A percentile compares a stretch with the other conserved stretches of the same genome.
These are phyloP conservation scores for Toxoplasma gondii DNA, from an alignment of 169 alveolate species.

Conservation along the genomic window DNA sequence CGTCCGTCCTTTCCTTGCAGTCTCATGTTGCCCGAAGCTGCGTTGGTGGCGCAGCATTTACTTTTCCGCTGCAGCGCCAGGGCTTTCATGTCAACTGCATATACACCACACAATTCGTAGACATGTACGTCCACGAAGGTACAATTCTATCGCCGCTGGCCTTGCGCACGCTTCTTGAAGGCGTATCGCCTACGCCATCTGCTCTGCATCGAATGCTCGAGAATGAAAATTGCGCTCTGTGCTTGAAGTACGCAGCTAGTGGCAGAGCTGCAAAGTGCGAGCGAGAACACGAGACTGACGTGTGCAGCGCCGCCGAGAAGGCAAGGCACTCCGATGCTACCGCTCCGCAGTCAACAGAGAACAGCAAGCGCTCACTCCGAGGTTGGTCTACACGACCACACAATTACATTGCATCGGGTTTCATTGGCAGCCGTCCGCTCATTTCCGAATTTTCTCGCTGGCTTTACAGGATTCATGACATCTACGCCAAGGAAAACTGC, in stretches of 20 bases:
- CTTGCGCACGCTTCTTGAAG: slow-evolving; percentile 53
- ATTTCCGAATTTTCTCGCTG: slow-evolving; percentile 16
- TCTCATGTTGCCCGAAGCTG: slow-evolving; percentile 76
- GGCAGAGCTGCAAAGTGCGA: background rate
- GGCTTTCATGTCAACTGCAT: slow-evolving; percentile 76
- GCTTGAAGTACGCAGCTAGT: background rate
- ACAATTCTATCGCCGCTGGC: slow-evolving; percentile 65
- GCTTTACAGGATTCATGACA: background rate
- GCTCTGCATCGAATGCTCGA: background rate
- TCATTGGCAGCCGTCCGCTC: slow-evolving; percentile 39
- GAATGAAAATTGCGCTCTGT: background rate
- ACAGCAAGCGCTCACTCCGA: background rate
- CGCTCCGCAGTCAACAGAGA: no score
- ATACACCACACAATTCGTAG: slow-evolving; percentile 72
- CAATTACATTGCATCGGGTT: slow-evolving; percentile 55
- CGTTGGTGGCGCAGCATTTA: slow-evolving; percentile 75
- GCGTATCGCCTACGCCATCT: background rate
- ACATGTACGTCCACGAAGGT: slow-evolving; percentile 69
- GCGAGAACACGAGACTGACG: no score
- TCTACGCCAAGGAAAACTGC: background rate
- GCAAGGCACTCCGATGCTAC: no score
- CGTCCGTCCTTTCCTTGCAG: slow-evolving; percentile 70
- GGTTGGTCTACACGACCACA: slow-evolving; percentile 27
- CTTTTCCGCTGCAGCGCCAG: slow-evolving; percentile 74
- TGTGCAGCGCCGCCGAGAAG: no score